Evolutionary conservation across 2,329 filamentous ascomycete genomes (phyloP), one percentile per base, ranked within the genome.

Genomic region (Clarireedia paspali): DNA sequence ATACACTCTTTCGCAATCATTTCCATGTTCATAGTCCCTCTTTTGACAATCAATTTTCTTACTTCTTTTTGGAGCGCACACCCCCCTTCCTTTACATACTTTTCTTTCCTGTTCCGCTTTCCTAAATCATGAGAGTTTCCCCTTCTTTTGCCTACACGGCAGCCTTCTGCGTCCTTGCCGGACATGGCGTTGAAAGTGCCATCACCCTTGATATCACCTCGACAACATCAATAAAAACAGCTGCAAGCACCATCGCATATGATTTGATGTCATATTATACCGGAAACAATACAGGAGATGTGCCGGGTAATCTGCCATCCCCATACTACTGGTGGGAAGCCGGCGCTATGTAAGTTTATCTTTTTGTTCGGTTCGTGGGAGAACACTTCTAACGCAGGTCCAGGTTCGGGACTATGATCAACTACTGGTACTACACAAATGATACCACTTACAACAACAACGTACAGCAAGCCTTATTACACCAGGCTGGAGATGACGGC

Each of bases 401-500:
- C 15, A 46, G 48, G 53, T 57, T 83, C 71, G 80, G 80, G 34
- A 76, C 83, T 4, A 73, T 92, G 48, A 57, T 94, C 55, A 87
- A 92, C 64, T 92, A 92, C 69, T 94, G 88, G 88, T 87, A 84
- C 67, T 88, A 88, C 68, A 91, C 88, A 0, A 83, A 83, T 27
- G 87, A 91, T 65, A 73, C 76, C 9, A 77, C 78, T 49, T 92
- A 88, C 73, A 66, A 66, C 17, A 47, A 55, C 10, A 54, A 54
- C 3, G 50, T 63, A 87, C 89, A 66, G 71, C 75, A 87, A 60
- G 89, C 80, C 7, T 76, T 95, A 64, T 76, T 89, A 52, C 83
- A 81, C 68, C 89, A 95, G 70, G 81, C 84, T 55, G 88, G 88
- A 56, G 75, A 80, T 0, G 76, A 85, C 64, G 74, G 82, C 53